Base-by-base conservation (phyloP, 2,329 filamentous ascomycete genomes). In the Beauveria scarabaeidicola region DNA sequence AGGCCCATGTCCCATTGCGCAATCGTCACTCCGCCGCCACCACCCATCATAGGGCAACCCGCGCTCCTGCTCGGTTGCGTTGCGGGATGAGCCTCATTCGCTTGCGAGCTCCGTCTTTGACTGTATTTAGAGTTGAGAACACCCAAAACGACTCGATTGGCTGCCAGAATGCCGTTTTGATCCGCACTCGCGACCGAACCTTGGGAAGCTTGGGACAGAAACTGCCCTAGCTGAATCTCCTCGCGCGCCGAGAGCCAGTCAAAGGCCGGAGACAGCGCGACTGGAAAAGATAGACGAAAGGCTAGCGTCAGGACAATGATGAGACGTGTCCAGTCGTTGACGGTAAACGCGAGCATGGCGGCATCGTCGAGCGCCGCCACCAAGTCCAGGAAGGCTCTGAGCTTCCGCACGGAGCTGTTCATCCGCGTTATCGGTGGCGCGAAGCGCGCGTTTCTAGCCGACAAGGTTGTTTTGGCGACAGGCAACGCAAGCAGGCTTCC, bases 401-500 rank as follows among this genome's bases (percentile, higher is more conserved):
- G 58, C 29, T 56, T 47, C 36, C 58, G 41, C 17, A 27, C 15
- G 23, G 46, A 23, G 36, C 46, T 51, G 17, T 19, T 29, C 36
- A 58, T 43, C 9, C 21, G 19, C 6, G 36, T 17, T 3, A 32
- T 21, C 5, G 55, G 36, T 8, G 55, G 55, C 5, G 43, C 53
- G 21, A 53, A 58, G 27, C 59, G 50, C 27, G 43, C 25, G 17
- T 44, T 48, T 19, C 52, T 46, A 27, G 61, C 53, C 3, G 32
- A 44, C 58, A 53, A 25, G 17, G 59, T 40, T 25, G 61, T 47
- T 54, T 46, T 59, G 38, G 40, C 48, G 7, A 52, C 59, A n/a
- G 61, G 61, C 19, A 62, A 61, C 15, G 58, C 46, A n/a, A 61
- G 52, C 11, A 62, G 27, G 27, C 59, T 50, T 17, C 61, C 61